Base-by-base conservation (phyloP, 2,329 filamentous ascomycete species). In the Beauveria sp. region DNA sequence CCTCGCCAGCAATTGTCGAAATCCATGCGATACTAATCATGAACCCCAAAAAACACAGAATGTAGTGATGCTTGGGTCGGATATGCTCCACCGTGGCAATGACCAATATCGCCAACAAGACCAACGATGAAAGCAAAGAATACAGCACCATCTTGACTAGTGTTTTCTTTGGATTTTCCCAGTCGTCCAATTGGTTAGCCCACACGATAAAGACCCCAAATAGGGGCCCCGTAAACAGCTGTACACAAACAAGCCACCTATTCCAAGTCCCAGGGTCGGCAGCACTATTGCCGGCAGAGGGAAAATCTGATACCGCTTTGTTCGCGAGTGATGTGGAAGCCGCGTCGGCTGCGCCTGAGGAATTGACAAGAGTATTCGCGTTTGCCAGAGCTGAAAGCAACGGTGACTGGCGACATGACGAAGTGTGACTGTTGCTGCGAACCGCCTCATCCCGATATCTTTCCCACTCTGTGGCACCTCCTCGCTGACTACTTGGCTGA, bases 21-120 rank as follows among this genome's bases (percentile, higher is more conserved):
- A 98, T 97, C 95, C 96, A 99, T 26, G 91, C 89, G 62, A 98
- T 95, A 64, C 89, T 87, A 62, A 98, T 96, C 9, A 89, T 79
- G 70, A 99, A 99, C 7, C 96, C 95, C 42, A 96, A 78, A 69
- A 96, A 91, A 70, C 92, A 96, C 51, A 98, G 81, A 26, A 93
- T 70, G 54, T 87, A 88, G 63, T 93, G 88, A 73, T 90, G 90
- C 65, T 81, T 85, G 0, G 90, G 89, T 34, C 87, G 86, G 40
- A 81, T 82, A 55, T 84, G 79, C 8, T 87, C 81, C 0, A 82
- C 84, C 0, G 93, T 96, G 22, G 86, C 86, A 4, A 85, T 63
- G 3, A 96, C 76, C 14, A 98, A 76, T 3, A 88, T 70, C 0
- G 76, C 81, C 49, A 97, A 79, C 49, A 89, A 76, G 24, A 88